These are phyloP conservation scores for Nothopassalora personata DNA, from an alignment of 2,329 filamentous ascomycete genomes.

Conservation along the genomic window DNA sequence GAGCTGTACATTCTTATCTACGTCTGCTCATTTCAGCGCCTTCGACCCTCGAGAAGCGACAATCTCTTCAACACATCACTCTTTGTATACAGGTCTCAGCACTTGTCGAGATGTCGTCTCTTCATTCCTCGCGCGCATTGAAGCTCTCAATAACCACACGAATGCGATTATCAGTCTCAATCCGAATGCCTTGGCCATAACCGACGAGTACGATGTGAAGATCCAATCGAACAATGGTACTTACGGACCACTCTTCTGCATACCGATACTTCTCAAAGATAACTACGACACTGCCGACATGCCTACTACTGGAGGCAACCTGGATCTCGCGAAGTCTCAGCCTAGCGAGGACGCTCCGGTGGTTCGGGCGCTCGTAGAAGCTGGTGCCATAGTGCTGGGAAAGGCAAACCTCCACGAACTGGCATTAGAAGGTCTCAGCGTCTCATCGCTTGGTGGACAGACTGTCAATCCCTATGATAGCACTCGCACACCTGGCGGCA, in stretches of 20 bases:
- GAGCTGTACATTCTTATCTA: neutral
- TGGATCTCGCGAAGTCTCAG: constrained; percentile 45
- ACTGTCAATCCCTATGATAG: constrained; percentile 62
- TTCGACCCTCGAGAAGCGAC: constrained; percentile 56
- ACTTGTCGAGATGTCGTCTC: constrained; percentile 53
- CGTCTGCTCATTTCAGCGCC: neutral
- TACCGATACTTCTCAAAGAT: constrained; percentile 60
- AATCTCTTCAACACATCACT: constrained; percentile 52
- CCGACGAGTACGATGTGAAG: constrained; percentile 46
- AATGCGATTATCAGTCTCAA: constrained; percentile 56
- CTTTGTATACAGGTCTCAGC: constrained; percentile 48
- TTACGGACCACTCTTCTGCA: constrained; percentile 51
- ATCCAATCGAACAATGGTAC: constrained; percentile 47
- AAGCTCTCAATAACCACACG: constrained; percentile 51
- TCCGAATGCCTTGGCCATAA: constrained; percentile 43
- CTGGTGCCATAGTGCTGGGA: constrained; percentile 32
- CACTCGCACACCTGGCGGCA: constrained; percentile 60
- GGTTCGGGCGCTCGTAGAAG: constrained; percentile 28
- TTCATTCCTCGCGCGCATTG: constrained; percentile 53
- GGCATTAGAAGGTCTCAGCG: constrained; percentile 58
- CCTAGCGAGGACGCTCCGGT: constrained; percentile 36
- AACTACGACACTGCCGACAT: constrained; percentile 55
- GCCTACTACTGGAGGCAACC: constrained; percentile 53
- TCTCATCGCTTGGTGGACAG: constrained; percentile 60
- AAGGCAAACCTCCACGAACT: constrained; percentile 52